Percentiles rank a stretch among this genome's conserved stretches.
Evolutionary conservation across 495 filamentous ascomycete genomes (phyloP).

Genomic region (Haplographium delicatum): DNA sequence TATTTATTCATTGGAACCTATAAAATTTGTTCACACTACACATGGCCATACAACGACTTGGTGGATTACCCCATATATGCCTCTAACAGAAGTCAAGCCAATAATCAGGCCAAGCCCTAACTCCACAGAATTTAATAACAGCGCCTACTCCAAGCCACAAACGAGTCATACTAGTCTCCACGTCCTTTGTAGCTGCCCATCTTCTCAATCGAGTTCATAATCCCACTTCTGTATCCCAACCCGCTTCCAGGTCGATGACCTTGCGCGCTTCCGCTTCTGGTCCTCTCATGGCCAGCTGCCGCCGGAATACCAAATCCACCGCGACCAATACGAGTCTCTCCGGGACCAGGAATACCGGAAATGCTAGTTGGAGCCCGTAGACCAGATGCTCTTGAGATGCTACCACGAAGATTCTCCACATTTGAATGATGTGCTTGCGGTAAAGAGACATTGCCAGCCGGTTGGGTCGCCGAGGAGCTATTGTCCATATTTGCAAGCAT

Average conservation of each 20-base stretch:
- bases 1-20: constrained; percentile 2
- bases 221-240: constrained; percentile 39
- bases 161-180: constrained; percentile 10
- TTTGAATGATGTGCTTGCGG: not conserved
- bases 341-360: constrained; percentile 8
- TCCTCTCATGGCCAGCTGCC: constrained; percentile 33
- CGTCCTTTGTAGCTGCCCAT: constrained; percentile 49
- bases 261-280: constrained; percentile 30
- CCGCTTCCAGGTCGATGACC: constrained; percentile 31
- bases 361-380: constrained; percentile 36
- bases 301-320: constrained; percentile 20
- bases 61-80: not conserved
- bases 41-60: not conserved
- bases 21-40: not conserved
- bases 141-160: not conserved
- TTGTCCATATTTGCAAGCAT: constrained; percentile 20
- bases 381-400: constrained; percentile 33
- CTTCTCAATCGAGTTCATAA: constrained; percentile 68
- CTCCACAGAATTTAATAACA: not conserved
- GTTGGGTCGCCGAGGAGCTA: no score
- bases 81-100: not conserved
- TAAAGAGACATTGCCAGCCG: not conserved
- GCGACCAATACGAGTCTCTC: constrained; percentile 40
- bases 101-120: not conserved
- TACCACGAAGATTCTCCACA: constrained; percentile 22